Evolutionary conservation across 768 basidiomycete genomes (phyloP), one percentile per base, ranked within the genome.

Genomic region (Suillus lakei): DNA sequence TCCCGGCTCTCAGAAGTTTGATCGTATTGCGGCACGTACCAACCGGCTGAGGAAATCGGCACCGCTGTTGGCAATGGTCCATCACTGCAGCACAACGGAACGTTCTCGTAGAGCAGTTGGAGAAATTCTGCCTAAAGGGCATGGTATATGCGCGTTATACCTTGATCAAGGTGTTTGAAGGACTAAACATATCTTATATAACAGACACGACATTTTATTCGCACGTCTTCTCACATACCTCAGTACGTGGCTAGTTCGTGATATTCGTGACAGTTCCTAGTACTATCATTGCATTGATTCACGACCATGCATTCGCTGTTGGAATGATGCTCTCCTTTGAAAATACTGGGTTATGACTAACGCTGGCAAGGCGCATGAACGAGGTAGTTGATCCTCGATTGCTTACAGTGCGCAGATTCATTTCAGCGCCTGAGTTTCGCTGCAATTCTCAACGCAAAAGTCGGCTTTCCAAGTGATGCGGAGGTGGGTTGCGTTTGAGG

Each of bases 271-370:
- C 32, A 36, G n/a, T 60, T 36, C 38, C 32, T 13, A n/a, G 94
- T 59, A 91, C 93, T 2, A 88, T 85, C 21, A 84, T 94, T 66
- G 90, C 91, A 54, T 91, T 91, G 2, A 87, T 93, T 70, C 93
- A 93, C 69, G 92, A 92, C 0, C 93, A 95, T 72, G 91, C 89
- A 68, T 97, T 91, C 76, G 96, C 95, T 5, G 96, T 84, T 13
- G 95, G 88, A 16, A 86, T 93, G 72, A 88, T 93, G 76, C 78
- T 96, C 16, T 85, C 94, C 3, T 77, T 98, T 96, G 93, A 74
- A 95, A 98, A 76, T 96, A 93, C 78, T 87, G 95, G 46, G 84
- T 97, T 63, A 95, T 96, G 89, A 92, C 88, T 16, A 89, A 92
- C 68, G 95, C 91, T 18, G 88, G 82, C 70, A 85, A 84, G 69